Base-by-base conservation (phyloP, 345 rosid species). In the Abelmoschus esculentus region DNA sequence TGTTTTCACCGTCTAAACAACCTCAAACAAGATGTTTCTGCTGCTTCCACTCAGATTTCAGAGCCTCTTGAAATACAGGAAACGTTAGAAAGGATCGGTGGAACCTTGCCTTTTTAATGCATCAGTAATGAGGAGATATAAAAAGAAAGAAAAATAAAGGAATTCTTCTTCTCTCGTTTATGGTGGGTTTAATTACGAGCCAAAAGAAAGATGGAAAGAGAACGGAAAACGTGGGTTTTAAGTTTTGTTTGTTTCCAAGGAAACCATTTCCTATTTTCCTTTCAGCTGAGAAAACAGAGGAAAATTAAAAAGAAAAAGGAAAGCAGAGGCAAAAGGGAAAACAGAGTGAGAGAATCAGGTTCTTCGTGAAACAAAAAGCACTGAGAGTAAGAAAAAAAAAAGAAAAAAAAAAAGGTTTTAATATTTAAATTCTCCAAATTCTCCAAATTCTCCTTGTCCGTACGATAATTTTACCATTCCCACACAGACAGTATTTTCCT, bases 291-390 rank as follows among this genome's bases (percentile, higher is more conserved):
- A 55, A 57, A 47, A 15, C 46, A 28, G 50, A 29, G 63, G 18
- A 46, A 63, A 58, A 57, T 50, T 22, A 11, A 36, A 46, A 36
- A 66, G 73, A 42, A 72, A 66, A 14, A 75, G 18, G 40, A 75
- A 57, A 79, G 74, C 72, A 65, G 74, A 67, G 65, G 65, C 44
- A 65, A 63, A 77, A 44, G 68, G 70, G 32, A 59, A 17, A 78
- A 60, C 29, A 19, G 42, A 13, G 59, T 79, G 61, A 79, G 84
- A 60, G 95, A 91, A 91, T 89, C 97, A 77, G 91, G 89, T 86
- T 84, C 93, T 85, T 82, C 88, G 80, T 81, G 85, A 83, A 73
- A 77, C 56, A 84, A 81, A 84, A 82, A 86, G 80, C 76, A 66
- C 7, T 6, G 31, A 36, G 13, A 55, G 17, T 58, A 15, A 57